phyloP scores from a whole-genome alignment of 2,329 filamentous ascomycete genomes.

The Neopestalotiopsis sp. region DNA sequence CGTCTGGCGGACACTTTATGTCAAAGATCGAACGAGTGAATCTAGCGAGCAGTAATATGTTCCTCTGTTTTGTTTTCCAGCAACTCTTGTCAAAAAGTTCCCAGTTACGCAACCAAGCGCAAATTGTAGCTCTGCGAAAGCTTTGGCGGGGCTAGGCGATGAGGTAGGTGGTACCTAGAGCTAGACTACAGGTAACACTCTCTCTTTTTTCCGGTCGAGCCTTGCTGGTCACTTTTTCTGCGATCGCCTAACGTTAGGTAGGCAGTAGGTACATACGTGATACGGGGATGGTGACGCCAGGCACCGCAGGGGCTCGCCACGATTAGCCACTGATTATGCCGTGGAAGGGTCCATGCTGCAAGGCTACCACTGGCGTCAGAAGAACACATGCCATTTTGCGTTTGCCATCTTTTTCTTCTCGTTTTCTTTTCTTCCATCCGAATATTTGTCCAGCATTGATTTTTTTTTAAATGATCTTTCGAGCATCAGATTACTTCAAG shows the following conservation, averaged over 20 bases:
- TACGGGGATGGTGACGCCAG: not conserved
- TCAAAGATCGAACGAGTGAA: too few species aligned
- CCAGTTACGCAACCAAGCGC: too few species aligned
- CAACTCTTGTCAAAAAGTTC: too few species aligned
- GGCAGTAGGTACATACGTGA: not conserved
- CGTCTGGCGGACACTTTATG: too few species aligned
- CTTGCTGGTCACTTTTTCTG: too few species aligned
- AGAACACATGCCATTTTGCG: conserved; percentile 8
- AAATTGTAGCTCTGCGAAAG: not conserved
- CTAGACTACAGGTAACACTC: too few species aligned
- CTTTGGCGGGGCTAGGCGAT: not conserved
- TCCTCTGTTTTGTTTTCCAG: too few species aligned
- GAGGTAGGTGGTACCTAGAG: too few species aligned
- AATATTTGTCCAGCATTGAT: not conserved
- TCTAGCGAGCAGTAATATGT: too few species aligned
- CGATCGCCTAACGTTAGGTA: too few species aligned
- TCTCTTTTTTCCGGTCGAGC: not conserved
- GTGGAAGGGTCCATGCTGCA: not conserved
- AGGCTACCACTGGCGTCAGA: conserved; percentile 1
- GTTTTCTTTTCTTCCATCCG: not conserved
- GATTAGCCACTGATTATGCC: not conserved
- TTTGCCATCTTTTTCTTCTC: not conserved
- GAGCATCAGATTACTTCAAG: too few species aligned
- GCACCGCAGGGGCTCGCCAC: not conserved
- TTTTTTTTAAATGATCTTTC: not conserved